Evolutionary conservation across 1,284 basidiomycete species (phyloP).

Genomic region (Cystobasidium pallidum): DNA sequence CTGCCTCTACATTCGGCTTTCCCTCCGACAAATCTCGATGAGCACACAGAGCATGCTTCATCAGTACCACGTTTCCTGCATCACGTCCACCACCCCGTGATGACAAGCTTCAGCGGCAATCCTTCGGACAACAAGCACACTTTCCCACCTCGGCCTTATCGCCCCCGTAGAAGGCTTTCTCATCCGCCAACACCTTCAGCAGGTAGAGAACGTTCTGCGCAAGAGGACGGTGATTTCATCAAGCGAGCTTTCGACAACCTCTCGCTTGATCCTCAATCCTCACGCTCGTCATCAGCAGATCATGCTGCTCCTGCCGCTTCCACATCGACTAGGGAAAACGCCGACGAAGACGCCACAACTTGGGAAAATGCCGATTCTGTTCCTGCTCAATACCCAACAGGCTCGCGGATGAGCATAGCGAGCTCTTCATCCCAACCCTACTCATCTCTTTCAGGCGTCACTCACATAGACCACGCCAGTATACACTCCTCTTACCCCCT

Average conservation of each 20-base stretch:
- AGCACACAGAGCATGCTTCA: background rate
- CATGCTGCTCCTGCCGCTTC: background rate
- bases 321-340: background rate
- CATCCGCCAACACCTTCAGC: constrained; percentile 3
- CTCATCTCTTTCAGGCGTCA: background rate
- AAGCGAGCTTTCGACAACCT: constrained; percentile 40
- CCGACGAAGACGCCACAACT: background rate
- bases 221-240: constrained; percentile 42
- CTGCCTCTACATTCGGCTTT: background rate
- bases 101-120: background rate
- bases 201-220: background rate
- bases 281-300: background rate
- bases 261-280: background rate
- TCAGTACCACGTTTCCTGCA: background rate
- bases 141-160: constrained; percentile 2
- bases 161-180: constrained; percentile 15
- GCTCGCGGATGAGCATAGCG: constrained; percentile 17
- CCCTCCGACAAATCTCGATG: background rate
- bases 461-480: background rate
- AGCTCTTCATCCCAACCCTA: constrained; percentile 22
- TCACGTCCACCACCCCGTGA: background rate
- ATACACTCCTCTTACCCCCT: constrained; percentile 1
- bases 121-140: background rate
- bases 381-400: background rate
- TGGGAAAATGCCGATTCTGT: background rate